Evolutionary conservation across 768 basidiomycete species (phyloP).

Genomic region (Termitomyces sp.): DNA sequence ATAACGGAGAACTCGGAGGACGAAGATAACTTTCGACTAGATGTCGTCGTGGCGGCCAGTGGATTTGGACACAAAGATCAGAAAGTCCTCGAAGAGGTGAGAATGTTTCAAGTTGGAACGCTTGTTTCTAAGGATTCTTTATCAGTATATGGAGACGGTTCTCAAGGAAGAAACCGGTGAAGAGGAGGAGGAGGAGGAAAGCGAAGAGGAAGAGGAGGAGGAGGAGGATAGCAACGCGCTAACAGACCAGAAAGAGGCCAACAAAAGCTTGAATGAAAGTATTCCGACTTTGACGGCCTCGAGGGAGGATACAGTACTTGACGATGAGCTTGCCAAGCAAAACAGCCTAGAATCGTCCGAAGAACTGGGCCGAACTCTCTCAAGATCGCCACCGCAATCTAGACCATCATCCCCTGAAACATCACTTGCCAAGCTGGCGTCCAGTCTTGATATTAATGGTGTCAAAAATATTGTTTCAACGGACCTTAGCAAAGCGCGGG

Average conservation of each 20-base stretch:
- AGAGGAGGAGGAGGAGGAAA: constrained; percentile 32
- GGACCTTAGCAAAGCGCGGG: constrained; percentile 54
- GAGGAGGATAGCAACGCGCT: constrained; percentile 20
- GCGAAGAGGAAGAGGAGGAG: constrained; percentile 28
- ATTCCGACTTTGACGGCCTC: too few relatives aligned
- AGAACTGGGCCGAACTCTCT: constrained; percentile 25
- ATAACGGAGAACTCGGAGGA: constrained; percentile 35
- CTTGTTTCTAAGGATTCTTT: constrained; percentile 12
- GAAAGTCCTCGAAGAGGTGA: constrained; percentile 78
- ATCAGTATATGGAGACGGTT: constrained; percentile 64
- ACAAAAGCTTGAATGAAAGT: not conserved
- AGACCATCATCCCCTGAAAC: constrained; percentile 38
- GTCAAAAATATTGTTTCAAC: constrained; percentile 57
- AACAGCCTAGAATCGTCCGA: constrained; percentile 6
- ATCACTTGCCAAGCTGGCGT: constrained; percentile 35
- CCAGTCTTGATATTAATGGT: constrained; percentile 33
- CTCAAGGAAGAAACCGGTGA: constrained; percentile 23
- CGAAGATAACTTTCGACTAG: constrained; percentile 62
- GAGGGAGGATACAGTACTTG: not conserved
- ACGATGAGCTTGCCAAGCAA: not conserved
- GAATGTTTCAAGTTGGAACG: constrained; percentile 20
- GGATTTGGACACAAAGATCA: constrained; percentile 86
- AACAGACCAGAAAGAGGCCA: not conserved
- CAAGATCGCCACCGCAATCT: constrained; percentile 49
- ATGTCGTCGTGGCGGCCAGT: constrained; percentile 91